These are phyloP conservation scores for Emericellopsis atlantica DNA, from an alignment of 2,329 filamentous ascomycete species.

Conservation along the genomic window DNA sequence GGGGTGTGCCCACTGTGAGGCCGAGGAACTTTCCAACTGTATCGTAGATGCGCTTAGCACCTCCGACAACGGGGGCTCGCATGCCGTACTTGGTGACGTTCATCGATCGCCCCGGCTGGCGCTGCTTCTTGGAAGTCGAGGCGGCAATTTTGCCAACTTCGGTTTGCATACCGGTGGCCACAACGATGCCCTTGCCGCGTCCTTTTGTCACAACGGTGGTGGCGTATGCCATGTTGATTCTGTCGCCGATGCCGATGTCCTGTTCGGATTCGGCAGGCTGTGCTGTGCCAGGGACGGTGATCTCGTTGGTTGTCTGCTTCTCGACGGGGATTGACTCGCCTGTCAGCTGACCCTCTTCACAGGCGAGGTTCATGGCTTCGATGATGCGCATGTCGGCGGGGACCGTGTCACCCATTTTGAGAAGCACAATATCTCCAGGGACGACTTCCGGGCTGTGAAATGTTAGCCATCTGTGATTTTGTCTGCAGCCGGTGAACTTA, in stretches of 20 bases:
- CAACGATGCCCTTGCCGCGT: slow-evolving; percentile 59
- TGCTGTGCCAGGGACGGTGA: slow-evolving; percentile 30
- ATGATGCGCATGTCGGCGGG: slow-evolving; percentile 60
- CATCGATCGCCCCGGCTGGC: slow-evolving; percentile 41
- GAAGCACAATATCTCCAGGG: slow-evolving; percentile 56
- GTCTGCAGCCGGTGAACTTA: slow-evolving; percentile 19
- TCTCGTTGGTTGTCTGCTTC: slow-evolving; percentile 44
- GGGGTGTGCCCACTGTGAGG: slow-evolving; percentile 56
- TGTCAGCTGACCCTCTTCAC: slow-evolving; percentile 67
- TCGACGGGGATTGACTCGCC: slow-evolving; percentile 64
- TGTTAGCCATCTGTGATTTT: neutral
- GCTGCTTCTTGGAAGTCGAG: slow-evolving; percentile 36
- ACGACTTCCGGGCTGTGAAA: slow-evolving; percentile 44
- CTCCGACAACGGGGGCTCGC: slow-evolving; percentile 32
- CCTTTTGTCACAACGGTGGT: slow-evolving; percentile 63
- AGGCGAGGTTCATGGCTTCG: slow-evolving; percentile 66
- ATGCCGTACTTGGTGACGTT: slow-evolving; percentile 41
- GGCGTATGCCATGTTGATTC: slow-evolving; percentile 63
- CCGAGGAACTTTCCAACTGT: slow-evolving; percentile 46
- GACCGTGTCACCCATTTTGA: slow-evolving; percentile 62
- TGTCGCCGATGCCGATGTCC: slow-evolving; percentile 55
- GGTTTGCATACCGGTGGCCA: slow-evolving; percentile 59
- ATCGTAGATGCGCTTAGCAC: slow-evolving; percentile 32
- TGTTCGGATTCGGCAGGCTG: slow-evolving; percentile 27
- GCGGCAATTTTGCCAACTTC: slow-evolving; percentile 60